Evolutionary conservation across 148 eudicot species (phyloP).

Genomic region (Rhododendron kiyosumense): DNA sequence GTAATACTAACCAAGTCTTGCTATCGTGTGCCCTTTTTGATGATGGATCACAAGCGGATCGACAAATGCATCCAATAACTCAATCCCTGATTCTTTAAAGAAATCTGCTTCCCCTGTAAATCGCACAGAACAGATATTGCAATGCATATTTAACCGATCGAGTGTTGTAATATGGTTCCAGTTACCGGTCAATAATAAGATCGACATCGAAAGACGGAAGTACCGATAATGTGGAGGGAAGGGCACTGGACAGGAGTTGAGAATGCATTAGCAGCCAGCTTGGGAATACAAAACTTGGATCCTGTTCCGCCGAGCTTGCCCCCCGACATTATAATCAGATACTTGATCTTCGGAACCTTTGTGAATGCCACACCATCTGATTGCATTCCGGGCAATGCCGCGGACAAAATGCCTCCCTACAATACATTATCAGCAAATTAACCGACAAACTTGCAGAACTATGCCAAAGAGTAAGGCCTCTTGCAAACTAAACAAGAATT

Average conservation of each 20-base stretch:
- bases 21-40: slow-evolving; percentile 13
- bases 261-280: slow-evolving; percentile 31
- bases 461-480: too few relatives aligned
- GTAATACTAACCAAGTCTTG: slow-evolving; percentile 17
- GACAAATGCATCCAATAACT: slow-evolving; percentile 15
- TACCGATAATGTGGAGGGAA: slow-evolving; percentile 39
- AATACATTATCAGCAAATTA: background rate
- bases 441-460: too few relatives aligned
- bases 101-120: slow-evolving; percentile 13
- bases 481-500: too few relatives aligned
- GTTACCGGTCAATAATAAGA: background rate
- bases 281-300: slow-evolving; percentile 12
- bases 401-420: slow-evolving; percentile 15
- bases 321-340: slow-evolving; percentile 32
- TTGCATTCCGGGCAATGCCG: slow-evolving; percentile 23
- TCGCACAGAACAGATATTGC: background rate
- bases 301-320: slow-evolving; percentile 20
- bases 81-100: background rate
- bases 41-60: slow-evolving; percentile 14
- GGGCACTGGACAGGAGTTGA: slow-evolving; percentile 24
- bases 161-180: too few relatives aligned
- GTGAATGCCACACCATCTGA: slow-evolving; percentile 26
- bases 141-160: background rate
- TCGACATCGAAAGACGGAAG: background rate
- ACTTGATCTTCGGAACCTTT: slow-evolving; percentile 28